Evolutionary conservation across 1,284 basidiomycete genomes (phyloP).

Genomic region (Amylostereum chailletii): DNA sequence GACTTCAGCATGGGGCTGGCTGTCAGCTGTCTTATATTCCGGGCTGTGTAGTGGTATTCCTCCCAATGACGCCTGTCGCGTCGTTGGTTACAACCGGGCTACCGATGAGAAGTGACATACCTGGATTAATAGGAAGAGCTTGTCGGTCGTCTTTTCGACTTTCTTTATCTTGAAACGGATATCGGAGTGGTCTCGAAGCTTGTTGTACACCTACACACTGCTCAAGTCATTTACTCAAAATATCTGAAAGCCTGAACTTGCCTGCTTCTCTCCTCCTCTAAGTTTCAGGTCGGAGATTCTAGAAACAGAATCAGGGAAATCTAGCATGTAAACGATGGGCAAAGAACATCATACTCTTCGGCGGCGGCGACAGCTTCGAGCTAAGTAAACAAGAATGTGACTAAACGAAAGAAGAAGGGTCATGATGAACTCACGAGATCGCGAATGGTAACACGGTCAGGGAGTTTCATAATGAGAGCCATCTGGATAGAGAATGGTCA

Average conservation of each 20-base stretch:
- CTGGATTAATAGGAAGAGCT: conserved; percentile 67
- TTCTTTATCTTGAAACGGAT: conserved; percentile 68
- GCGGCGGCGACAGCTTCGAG: conserved; percentile 55
- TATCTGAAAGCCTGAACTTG: conserved; percentile 13
- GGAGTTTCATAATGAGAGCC: conserved; percentile 52
- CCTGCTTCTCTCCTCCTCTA: conserved; percentile 64
- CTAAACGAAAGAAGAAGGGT: conserved; percentile 3
- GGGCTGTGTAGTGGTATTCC: conserved; percentile 57
- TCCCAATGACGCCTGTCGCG: conserved; percentile 59
- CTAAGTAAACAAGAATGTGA: conserved; percentile 25
- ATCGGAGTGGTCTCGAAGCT: conserved; percentile 55
- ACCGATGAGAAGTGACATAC: conserved; percentile 23
- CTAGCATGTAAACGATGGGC: conserved; percentile 2
- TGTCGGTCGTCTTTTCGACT: conserved; percentile 58
- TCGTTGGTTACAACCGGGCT: not conserved
- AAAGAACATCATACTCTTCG: conserved; percentile 47
- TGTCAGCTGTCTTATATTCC: conserved; percentile 62
- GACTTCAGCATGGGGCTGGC: conserved; percentile 64
- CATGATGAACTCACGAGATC: conserved; percentile 46
- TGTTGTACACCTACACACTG: conserved; percentile 46
- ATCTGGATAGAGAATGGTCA: conserved; percentile 37
- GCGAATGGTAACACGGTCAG: conserved; percentile 41
- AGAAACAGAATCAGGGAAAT: not conserved
- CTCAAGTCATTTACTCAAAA: conserved; percentile 9
- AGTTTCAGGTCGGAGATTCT: conserved; percentile 62